phyloP scores from a whole-genome alignment of 257 asterid species.

The Solanum clarkiae region DNA sequence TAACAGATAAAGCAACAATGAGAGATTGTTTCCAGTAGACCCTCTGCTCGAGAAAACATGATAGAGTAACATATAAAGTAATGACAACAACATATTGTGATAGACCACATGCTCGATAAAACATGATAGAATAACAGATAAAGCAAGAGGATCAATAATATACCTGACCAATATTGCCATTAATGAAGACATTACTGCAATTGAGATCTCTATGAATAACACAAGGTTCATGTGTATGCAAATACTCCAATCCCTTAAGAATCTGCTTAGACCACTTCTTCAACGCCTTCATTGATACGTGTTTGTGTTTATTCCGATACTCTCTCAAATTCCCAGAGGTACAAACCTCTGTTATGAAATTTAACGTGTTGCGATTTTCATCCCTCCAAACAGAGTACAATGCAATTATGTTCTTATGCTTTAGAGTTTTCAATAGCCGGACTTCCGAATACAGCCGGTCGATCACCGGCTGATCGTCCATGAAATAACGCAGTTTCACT shows the following conservation, averaged over 20 bases:
- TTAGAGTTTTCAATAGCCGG: constrained; percentile 32
- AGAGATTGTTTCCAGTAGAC: no score
- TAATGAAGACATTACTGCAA: constrained; percentile 74
- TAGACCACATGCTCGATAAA: no score
- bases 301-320: constrained; percentile 64
- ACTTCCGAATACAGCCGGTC: constrained; percentile 56
- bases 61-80: no score
- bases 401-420: constrained; percentile 40
- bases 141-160: neutral
- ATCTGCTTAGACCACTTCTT: constrained; percentile 82
- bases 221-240: constrained; percentile 71
- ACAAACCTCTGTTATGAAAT: constrained; percentile 78
- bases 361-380: constrained; percentile 38
- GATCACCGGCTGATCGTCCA: constrained; percentile 36
- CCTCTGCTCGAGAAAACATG: neutral
- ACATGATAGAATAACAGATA: neutral
- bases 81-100: no score
- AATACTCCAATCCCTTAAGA: constrained; percentile 60
- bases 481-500: constrained; percentile 47
- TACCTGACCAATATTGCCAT: constrained; percentile 82
- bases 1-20: neutral
- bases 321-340: constrained; percentile 77
- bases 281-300: constrained; percentile 57
- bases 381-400: constrained; percentile 65
- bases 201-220: constrained; percentile 75